Percentiles rank a stretch among this genome's conserved stretches.
Conservation (phyloP, 345 rosid genomes). For the Citrus australasica region DNA sequence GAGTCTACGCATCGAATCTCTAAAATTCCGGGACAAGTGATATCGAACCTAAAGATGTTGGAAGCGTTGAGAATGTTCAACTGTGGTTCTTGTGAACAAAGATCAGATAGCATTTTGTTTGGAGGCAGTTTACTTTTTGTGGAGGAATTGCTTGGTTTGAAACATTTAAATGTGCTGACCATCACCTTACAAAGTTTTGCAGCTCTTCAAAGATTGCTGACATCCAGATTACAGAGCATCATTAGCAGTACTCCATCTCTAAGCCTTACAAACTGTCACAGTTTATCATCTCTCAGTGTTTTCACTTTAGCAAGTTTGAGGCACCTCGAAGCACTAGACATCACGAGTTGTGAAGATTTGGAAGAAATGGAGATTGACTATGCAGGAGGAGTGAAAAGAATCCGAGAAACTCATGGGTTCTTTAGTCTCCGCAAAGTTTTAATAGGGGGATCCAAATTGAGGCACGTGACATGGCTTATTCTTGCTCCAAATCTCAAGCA, state of each 20-base stretch:
- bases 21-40: constrained; percentile 6
- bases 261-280: accelerated
- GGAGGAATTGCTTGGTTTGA: constrained; percentile 9
- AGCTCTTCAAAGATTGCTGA: not conserved
- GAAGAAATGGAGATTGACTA: not conserved
- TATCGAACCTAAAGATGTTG: not conserved
- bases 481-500: constrained; percentile 14
- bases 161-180: not conserved
- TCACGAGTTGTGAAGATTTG: not conserved
- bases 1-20: not conserved
- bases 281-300: not conserved
- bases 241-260: not conserved
- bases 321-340: not conserved
- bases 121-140: not conserved
- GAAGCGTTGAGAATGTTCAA: constrained; percentile 3
- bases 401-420: not conserved
- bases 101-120: too few relatives aligned
- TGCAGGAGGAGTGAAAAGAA: not conserved
- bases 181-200: not conserved
- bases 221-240: not conserved
- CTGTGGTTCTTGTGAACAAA: not conserved
- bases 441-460: accelerated
- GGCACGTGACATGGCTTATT: constrained; percentile 24
- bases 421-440: not conserved
- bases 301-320: not conserved